These are phyloP conservation scores for Camelina neglecta DNA, from an alignment of 345 rosid species.

Conservation along the genomic window DNA sequence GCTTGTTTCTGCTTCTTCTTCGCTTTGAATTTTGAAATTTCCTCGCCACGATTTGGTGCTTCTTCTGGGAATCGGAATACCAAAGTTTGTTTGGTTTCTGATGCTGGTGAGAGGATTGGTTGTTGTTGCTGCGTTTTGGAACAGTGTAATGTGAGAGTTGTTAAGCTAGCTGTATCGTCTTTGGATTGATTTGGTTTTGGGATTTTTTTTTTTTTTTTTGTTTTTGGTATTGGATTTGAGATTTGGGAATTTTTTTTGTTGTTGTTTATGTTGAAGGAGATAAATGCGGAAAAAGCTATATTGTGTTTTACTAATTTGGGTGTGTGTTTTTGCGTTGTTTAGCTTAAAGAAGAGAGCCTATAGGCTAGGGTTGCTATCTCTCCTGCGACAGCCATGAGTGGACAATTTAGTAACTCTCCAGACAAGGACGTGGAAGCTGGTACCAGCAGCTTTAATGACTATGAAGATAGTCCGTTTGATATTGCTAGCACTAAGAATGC, in stretches of 20 bases:
- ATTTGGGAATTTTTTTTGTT: background rate
- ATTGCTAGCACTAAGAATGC: conserved; percentile 79
- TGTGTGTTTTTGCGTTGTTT: background rate
- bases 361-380: conserved; percentile 54
- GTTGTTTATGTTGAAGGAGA: background rate
- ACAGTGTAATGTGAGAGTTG: conserved; percentile 30
- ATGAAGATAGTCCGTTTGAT: conserved; percentile 59
- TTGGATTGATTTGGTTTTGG: conserved; percentile 5
- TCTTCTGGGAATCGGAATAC: background rate
- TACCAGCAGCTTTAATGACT: conserved; percentile 34
- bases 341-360: conserved; percentile 26
- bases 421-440: conserved; percentile 62
- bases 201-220: background rate
- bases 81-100: background rate
- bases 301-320: conserved; percentile 28
- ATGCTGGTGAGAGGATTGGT: conserved; percentile 13
- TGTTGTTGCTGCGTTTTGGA: conserved; percentile 17
- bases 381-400: conserved; percentile 65
- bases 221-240: conserved; percentile 8
- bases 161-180: background rate
- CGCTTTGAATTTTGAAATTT: conserved; percentile 28
- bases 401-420: conserved; percentile 46
- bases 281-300: conserved; percentile 4
- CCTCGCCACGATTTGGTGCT: background rate
- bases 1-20: conserved; percentile 30